Evolutionary conservation across 331 rosid genomes (phyloP), one percentile per base, ranked within the genome.

Genomic region (Arachis monticola): DNA sequence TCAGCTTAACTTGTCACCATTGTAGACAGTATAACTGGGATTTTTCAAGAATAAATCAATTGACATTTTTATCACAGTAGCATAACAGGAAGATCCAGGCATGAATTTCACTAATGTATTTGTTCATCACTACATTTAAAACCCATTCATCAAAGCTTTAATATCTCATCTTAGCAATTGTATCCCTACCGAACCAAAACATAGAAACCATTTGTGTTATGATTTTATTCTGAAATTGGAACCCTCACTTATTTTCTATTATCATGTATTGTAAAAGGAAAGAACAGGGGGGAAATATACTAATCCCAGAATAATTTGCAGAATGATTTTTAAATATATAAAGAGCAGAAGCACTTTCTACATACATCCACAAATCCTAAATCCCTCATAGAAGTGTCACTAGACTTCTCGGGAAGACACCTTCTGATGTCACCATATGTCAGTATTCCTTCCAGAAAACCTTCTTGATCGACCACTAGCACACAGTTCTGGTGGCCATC

Each of bases 11-110:
- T 61, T 51, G 74, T 32, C 61, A 63, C 64, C 17, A 47, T 67
- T 42, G 60, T 44, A 64, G 63, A 82, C 79, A 69, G 96, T 88
- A 84, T 92, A 85, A 85, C 73, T 85, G 30, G 90, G 81, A 79
- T 88, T 93, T 17, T 58, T 68, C 72, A 74, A 51, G 58, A 75
- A 72, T 10, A 69, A 61, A 67, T 31, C 11, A 62, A 27, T 27
- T 27, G 30, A 27, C 12, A 32, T 55, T 5, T 79, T 50, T 41
- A 69, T 55, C 68, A 45, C 38, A 57, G 70, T 41, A 67, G 10
- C 38, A 40, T 56, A 79, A 10, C 46, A 13, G 30, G 41, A 71
- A 68, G 62, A 66, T 60, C 47, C 53, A 22, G 59, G 12, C 76
- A 73, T 55, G 17, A 82, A 62, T 27, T 76, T 44, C 47, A 12